Base-by-base conservation (phyloP, 257 asterid species). In the Nicotiana noctiflora region DNA sequence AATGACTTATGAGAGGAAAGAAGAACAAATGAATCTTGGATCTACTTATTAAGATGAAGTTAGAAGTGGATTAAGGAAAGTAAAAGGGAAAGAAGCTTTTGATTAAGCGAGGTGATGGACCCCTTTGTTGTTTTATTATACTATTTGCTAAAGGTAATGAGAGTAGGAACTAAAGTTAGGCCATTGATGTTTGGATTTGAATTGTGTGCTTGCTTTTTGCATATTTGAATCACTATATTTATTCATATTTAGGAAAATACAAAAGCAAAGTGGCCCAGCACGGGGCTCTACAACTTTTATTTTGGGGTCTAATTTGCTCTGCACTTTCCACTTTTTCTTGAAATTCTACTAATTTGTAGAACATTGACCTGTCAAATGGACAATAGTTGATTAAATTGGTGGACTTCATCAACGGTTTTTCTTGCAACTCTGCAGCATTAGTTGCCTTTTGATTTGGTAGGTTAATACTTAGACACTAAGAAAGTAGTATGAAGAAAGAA, bases 401-500 rank as follows among this genome's bases (percentile, higher is more conserved):
- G 32, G 81, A 62, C 76, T 18, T 56, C 32, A 85, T 90, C 86
- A 82, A 81, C 64, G 90, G 88, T 29, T 13, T 10, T 49, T 19
- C 19, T 7, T 66, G 52, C 40, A 76, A 79, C 8, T 14, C 52
- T 66, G 17, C 52, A 66, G 52, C 76, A 68, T 12, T 52, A 40
- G 23, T 19, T 23, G 55, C 55, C 77, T 77, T 83, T 67, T 87
- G 40, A n/a, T 56, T 10, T 64, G 56, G 75, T 60, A 21, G 79
- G 80, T 82, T 60, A 60, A 86, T 89, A 76, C 97, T 93, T 92
- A 82, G 86, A 81, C 92, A 86, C 72, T 92, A 93, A 93, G 98
- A 75, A 89, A 93, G 82, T 75, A 79, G 59, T 13, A 55, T 11
- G 55, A 17, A 4, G 19, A 66, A 53, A 37, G 19, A 80, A 75